These are phyloP conservation scores for Piromyces sp. DNA, from an alignment of 192 early-diverging fungal species.

Conservation along the genomic window DNA sequence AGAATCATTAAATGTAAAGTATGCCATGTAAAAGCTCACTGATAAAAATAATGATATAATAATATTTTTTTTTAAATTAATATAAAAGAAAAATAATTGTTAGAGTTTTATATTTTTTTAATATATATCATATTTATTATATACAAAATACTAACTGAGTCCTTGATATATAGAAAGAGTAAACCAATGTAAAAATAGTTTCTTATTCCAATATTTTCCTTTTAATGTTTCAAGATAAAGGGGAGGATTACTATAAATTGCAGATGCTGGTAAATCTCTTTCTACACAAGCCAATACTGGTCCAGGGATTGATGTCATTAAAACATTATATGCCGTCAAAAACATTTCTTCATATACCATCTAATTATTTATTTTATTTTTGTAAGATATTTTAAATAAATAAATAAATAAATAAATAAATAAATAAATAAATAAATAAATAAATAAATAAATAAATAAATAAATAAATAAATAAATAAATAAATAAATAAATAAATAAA, in stretches of 20 bases:
- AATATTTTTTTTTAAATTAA: too few species aligned
- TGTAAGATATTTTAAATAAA: too few species aligned
- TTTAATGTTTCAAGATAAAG: not conserved
- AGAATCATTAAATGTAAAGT: not conserved
- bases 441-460: too few species aligned
- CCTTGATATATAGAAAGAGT: not conserved
- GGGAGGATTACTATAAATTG: not conserved
- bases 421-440: too few species aligned
- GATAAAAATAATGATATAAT: too few species aligned
- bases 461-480: too few species aligned
- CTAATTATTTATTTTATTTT: not conserved
- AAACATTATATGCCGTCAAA: not conserved
- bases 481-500: too few species aligned
- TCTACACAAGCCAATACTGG: not conserved
- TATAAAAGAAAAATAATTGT: too few species aligned
- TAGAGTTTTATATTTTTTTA: too few species aligned
- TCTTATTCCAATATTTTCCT: not conserved
- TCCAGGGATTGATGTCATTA: not conserved
- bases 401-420: too few species aligned
- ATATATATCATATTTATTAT: too few species aligned
- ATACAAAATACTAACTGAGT: not conserved
- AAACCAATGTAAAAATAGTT: not conserved
- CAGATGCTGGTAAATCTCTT: not conserved
- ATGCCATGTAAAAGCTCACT: not conserved
- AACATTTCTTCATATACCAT: not conserved